phyloP scores from a whole-genome alignment of 2,329 filamentous ascomycete species.

The Aspergillus eucalypticola region DNA sequence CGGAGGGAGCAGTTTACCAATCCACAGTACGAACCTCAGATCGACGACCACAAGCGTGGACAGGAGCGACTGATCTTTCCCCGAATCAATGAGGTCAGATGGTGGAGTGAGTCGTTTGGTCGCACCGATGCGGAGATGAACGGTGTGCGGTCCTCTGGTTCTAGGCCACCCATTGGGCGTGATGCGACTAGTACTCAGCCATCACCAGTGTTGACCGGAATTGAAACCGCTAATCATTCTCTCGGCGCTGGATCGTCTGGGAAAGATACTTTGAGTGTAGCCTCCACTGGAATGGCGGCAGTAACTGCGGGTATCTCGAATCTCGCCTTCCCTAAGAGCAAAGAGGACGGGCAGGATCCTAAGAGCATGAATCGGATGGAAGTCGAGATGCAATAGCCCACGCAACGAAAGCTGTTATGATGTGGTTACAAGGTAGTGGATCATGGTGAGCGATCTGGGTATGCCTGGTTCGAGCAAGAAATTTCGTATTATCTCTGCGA shows the following conservation, averaged over 20 bases:
- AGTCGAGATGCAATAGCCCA: slow-evolving; percentile 52
- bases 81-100: slow-evolving; percentile 72
- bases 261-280: slow-evolving; percentile 30
- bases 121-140: slow-evolving; percentile 94
- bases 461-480: not conserved
- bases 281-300: slow-evolving; percentile 40
- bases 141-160: slow-evolving; percentile 56
- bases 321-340: slow-evolving; percentile 43
- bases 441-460: not conserved
- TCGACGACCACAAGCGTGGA: slow-evolving; percentile 77
- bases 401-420: not conserved
- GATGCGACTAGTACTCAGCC: slow-evolving; percentile 28
- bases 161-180: slow-evolving; percentile 42
- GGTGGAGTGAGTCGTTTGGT: slow-evolving; percentile 91
- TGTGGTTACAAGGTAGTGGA: slow-evolving; percentile 6
- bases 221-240: slow-evolving; percentile 60
- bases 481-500: not conserved
- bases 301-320: slow-evolving; percentile 49
- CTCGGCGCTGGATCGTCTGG: slow-evolving; percentile 47
- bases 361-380: slow-evolving; percentile 42
- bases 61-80: slow-evolving; percentile 85
- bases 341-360: slow-evolving; percentile 28
- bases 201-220: slow-evolving; percentile 59
- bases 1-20: slow-evolving; percentile 81
- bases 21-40: slow-evolving; percentile 68